phyloP scores from a whole-genome alignment of 495 filamentous ascomycete genomes.

The Daldinia decipiens region DNA sequence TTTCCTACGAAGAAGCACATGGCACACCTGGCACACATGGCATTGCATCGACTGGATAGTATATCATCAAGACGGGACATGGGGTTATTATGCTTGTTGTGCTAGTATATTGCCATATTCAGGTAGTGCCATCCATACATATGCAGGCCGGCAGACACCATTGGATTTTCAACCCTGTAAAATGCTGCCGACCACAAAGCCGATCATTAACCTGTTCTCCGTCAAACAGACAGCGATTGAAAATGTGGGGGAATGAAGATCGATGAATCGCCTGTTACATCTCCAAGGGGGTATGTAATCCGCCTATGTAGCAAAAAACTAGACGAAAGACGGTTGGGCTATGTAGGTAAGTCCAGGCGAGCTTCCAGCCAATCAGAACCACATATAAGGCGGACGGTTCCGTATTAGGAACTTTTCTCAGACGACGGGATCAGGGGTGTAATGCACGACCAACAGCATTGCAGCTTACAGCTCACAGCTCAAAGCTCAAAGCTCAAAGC shows the following conservation, averaged over 20 bases:
- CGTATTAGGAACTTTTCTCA: slow-evolving; percentile 41
- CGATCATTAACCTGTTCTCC: slow-evolving; percentile 34
- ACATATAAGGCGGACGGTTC: slow-evolving; percentile 30
- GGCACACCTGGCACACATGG: slow-evolving; percentile 28
- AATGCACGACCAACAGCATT: slow-evolving; percentile 23
- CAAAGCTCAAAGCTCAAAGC: neutral
- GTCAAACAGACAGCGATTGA: slow-evolving; percentile 5
- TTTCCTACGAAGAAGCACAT: slow-evolving; percentile 19
- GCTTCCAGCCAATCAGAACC: slow-evolving; percentile 22
- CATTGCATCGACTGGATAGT: slow-evolving; percentile 17
- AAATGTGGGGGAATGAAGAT: slow-evolving; percentile 42
- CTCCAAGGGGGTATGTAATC: slow-evolving; percentile 47
- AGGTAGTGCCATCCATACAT: neutral
- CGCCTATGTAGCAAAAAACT: slow-evolving; percentile 28
- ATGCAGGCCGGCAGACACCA: slow-evolving; percentile 33
- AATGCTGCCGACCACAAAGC: slow-evolving; percentile 12
- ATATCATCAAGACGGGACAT: slow-evolving; percentile 8
- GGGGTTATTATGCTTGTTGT: neutral
- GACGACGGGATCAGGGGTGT: slow-evolving; percentile 13
- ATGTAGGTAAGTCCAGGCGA: slow-evolving; percentile 40
- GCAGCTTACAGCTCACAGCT: neutral
- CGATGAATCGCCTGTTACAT: slow-evolving; percentile 45
- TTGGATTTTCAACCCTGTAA: slow-evolving; percentile 27
- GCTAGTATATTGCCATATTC: neutral
- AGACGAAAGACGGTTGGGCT: slow-evolving; percentile 15